These are phyloP conservation scores for Gomphus bonarii DNA, from an alignment of 1,284 basidiomycete genomes.

Conservation along the genomic window DNA sequence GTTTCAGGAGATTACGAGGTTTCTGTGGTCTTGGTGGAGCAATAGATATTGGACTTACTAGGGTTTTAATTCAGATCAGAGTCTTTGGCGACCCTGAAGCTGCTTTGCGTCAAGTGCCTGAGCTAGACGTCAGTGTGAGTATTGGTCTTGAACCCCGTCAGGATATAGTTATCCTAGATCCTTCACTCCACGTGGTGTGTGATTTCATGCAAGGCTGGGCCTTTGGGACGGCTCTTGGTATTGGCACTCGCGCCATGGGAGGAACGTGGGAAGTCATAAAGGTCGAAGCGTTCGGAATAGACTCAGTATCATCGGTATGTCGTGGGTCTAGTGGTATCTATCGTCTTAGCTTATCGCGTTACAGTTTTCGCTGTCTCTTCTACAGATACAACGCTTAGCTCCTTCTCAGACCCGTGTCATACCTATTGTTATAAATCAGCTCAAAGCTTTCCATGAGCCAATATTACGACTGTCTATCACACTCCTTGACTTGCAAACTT, in stretches of 20 bases:
- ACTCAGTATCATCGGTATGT: slow-evolving; percentile 16
- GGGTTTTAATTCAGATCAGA: slow-evolving; percentile 40
- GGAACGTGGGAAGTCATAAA: slow-evolving; percentile 41
- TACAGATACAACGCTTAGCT: slow-evolving; percentile 6
- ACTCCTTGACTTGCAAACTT: slow-evolving; percentile 22
- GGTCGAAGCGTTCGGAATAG: slow-evolving; percentile 11
- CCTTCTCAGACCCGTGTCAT: slow-evolving; percentile 15
- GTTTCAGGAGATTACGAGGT: slow-evolving; percentile 69
- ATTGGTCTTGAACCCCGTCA: slow-evolving; percentile 28
- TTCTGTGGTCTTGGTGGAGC: slow-evolving; percentile 1
- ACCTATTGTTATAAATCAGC: slow-evolving; percentile 12
- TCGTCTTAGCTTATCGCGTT: background rate
- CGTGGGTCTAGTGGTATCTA: background rate
- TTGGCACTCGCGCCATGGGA: slow-evolving; percentile 43
- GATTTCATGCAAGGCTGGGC: slow-evolving; percentile 61
- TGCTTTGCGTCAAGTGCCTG: slow-evolving; percentile 32
- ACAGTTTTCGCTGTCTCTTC: slow-evolving; percentile 8
- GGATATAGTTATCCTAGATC: slow-evolving; percentile 27
- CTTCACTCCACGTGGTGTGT: slow-evolving; percentile 43
- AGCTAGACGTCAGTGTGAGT: slow-evolving; percentile 38
- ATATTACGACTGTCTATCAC: slow-evolving; percentile 7
- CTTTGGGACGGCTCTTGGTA: slow-evolving; percentile 55
- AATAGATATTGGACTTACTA: background rate
- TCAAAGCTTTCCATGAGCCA: background rate
- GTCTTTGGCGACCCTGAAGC: slow-evolving; percentile 63